These are phyloP conservation scores for Gymnopus androsaceus DNA, from an alignment of 1,284 basidiomycete genomes.

Conservation along the genomic window DNA sequence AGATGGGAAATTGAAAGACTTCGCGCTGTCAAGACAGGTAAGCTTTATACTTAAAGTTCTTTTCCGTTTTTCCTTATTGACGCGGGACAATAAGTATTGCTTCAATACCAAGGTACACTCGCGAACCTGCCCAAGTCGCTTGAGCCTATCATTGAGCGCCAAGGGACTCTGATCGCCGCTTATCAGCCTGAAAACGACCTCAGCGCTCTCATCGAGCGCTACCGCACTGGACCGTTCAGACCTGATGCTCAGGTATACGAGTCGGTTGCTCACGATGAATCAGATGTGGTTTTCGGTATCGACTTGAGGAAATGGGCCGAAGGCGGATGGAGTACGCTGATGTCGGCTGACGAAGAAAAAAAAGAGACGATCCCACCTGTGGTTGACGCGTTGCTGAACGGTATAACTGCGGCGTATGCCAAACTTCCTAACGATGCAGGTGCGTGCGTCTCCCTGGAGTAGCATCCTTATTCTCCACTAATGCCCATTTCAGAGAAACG, in stretches of 20 bases:
- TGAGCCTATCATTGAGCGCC: slow-evolving; percentile 66
- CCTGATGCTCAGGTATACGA: slow-evolving; percentile 85
- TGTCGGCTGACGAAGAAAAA: slow-evolving; percentile 44
- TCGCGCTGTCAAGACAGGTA: slow-evolving; percentile 80
- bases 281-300: slow-evolving; percentile 86
- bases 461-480: neutral
- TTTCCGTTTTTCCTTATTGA: slow-evolving; percentile 9
- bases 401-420: slow-evolving; percentile 66
- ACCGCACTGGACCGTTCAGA: slow-evolving; percentile 87
- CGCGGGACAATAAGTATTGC: slow-evolving; percentile 53
- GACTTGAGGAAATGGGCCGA: slow-evolving; percentile 88
- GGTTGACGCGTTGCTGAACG: slow-evolving; percentile 67
- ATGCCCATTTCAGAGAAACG: slow-evolving; percentile 67
- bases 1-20: slow-evolving; percentile 85
- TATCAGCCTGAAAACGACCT: slow-evolving; percentile 86
- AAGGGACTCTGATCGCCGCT: slow-evolving; percentile 73
- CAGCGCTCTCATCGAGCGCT: slow-evolving; percentile 82
- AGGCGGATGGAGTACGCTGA: slow-evolving; percentile 56
- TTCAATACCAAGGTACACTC: slow-evolving; percentile 82
- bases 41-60: slow-evolving; percentile 18
- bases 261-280: slow-evolving; percentile 75
- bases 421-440: slow-evolving; percentile 65
- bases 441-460: slow-evolving; percentile 34
- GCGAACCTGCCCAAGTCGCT: slow-evolving; percentile 69
- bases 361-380: slow-evolving; percentile 75